A percentile compares a stretch with the other conserved stretches of the same genome.
These are phyloP conservation scores for Cytospora leucostoma DNA, from an alignment of 2,329 filamentous ascomycete genomes.

Conservation along the genomic window DNA sequence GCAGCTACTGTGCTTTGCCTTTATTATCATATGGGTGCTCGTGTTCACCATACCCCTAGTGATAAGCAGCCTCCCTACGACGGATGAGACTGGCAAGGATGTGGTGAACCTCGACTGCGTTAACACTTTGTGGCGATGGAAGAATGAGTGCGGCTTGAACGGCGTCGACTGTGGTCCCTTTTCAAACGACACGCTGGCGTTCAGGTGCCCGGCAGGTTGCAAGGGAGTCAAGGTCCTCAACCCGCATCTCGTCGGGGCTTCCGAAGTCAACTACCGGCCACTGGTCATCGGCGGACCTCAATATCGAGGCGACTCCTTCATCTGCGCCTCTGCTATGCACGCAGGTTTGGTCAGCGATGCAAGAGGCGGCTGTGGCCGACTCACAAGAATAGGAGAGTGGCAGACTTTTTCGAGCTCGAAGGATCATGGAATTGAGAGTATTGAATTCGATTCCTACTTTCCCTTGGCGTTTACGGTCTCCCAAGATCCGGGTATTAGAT, in stretches of 20 bases:
- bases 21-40: neutral
- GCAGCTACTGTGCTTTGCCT: neutral
- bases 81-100: neutral
- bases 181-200: constrained; percentile 54
- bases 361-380: constrained; percentile 72
- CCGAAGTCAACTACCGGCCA: constrained; percentile 63
- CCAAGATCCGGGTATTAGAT: constrained; percentile 50
- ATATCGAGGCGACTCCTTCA: constrained; percentile 83
- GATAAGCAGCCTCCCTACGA: constrained; percentile 1
- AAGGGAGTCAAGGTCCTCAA: constrained; percentile 59
- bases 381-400: constrained; percentile 69
- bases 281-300: constrained; percentile 71
- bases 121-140: constrained; percentile 56
- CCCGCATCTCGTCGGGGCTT: constrained; percentile 68
- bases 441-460: constrained; percentile 84
- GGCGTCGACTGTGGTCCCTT: constrained; percentile 62
- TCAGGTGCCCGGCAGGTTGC: constrained; percentile 63
- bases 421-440: constrained; percentile 71
- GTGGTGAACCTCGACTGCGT: constrained; percentile 50
- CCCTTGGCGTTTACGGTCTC: constrained; percentile 69
- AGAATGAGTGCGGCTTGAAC: constrained; percentile 60
- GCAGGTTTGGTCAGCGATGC: constrained; percentile 67
- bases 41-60: constrained; percentile 2
- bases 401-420: constrained; percentile 63
- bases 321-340: constrained; percentile 76